A percentile compares a stretch with the other conserved stretches of the same genome.
phyloP scores from a whole-genome alignment of 1,284 basidiomycete genomes.

The Testicularia cyperi region DNA sequence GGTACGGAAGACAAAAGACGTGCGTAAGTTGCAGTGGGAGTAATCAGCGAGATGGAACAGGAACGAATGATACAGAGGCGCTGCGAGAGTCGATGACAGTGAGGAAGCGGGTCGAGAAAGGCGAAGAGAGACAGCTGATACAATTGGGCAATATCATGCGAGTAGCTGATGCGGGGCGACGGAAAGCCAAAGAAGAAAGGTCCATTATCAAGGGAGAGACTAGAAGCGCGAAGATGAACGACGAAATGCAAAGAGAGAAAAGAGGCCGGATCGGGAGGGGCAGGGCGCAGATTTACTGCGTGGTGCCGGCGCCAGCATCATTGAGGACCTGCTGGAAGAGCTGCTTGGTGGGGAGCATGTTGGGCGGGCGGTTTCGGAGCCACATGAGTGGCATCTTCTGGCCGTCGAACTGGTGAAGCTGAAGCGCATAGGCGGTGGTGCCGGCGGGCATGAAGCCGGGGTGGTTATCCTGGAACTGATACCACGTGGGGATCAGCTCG shows the following conservation, averaged over 20 bases:
- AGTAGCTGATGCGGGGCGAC: no score
- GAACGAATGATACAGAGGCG: no score
- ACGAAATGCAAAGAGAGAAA: background rate
- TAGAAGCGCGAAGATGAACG: conserved; percentile 12
- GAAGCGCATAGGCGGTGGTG: conserved; percentile 34
- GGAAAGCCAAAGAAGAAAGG: background rate
- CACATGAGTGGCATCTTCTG: conserved; percentile 43
- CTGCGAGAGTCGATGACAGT: no score
- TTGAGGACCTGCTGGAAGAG: conserved; percentile 47
- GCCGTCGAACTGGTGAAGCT: conserved; percentile 41
- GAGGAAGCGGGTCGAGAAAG: no score
- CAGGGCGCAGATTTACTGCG: background rate
- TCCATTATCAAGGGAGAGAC: background rate
- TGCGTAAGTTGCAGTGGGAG: no score
- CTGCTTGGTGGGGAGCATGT: conserved; percentile 55
- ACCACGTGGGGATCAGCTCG: conserved; percentile 45
- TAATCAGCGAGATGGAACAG: no score
- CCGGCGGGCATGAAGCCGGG: conserved; percentile 36
- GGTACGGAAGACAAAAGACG: no score
- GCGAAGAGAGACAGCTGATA: no score
- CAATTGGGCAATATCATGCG: no score
- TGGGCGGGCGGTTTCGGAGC: conserved; percentile 41
- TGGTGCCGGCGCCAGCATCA: conserved; percentile 6
- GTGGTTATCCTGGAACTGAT: conserved; percentile 40
- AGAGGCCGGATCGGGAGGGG: background rate